phyloP scores from a whole-genome alignment of 345 rosid genomes.

The Aegle marmelos region DNA sequence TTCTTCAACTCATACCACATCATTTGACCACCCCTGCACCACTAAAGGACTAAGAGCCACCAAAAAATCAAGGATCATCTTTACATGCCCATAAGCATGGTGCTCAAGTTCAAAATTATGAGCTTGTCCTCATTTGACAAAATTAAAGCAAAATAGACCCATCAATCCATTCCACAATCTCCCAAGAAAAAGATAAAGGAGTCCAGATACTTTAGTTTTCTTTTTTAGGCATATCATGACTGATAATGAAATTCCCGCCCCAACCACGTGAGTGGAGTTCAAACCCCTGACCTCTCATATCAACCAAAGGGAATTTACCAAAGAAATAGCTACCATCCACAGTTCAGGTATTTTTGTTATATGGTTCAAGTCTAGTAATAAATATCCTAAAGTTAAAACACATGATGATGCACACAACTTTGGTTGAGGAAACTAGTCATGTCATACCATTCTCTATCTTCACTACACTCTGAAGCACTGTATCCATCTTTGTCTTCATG shows the following conservation, averaged over 20 bases:
- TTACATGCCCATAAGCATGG: not conserved
- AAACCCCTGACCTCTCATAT: too few relatives aligned
- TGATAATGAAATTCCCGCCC: too few relatives aligned
- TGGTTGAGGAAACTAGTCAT: not conserved
- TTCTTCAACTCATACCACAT: not conserved
- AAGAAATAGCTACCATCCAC: too few relatives aligned
- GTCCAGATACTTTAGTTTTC: not conserved
- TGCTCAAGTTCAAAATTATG: not conserved
- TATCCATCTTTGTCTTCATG: constrained; percentile 90
- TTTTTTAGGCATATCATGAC: too few relatives aligned
- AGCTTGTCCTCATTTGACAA: not conserved
- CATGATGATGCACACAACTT: not conserved
- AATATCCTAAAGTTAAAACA: not conserved
- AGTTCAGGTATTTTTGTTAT: not conserved
- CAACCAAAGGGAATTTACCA: too few relatives aligned
- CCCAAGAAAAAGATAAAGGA: not conserved
- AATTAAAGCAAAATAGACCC: not conserved
- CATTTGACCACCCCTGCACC: not conserved
- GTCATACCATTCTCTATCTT: constrained; percentile 85
- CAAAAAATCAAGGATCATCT: not conserved
- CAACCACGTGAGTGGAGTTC: too few relatives aligned
- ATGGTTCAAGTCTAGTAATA: not conserved
- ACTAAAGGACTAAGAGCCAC: not conserved
- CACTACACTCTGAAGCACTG: constrained; percentile 87
- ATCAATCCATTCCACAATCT: not conserved